phyloP scores from a whole-genome alignment of 2,329 filamentous ascomycete genomes.

The Lachnellula cervina region DNA sequence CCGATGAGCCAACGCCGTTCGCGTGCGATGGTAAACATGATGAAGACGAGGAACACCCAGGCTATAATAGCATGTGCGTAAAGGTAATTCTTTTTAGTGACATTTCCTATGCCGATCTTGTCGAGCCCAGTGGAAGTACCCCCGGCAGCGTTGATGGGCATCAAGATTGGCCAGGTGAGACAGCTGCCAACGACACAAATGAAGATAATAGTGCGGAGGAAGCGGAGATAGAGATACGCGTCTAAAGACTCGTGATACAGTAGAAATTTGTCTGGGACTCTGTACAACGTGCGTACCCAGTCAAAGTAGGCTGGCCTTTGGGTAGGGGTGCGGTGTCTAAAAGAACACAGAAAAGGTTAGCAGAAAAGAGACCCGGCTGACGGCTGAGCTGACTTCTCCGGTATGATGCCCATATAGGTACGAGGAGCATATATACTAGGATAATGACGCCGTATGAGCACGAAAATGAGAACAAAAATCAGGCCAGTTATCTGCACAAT shows the following conservation, averaged over 20 bases:
- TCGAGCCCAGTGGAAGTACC: not conserved
- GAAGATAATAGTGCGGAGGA: not conserved
- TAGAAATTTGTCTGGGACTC: not conserved
- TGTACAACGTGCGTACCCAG: not conserved
- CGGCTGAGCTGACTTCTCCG: not conserved
- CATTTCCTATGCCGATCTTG: not conserved
- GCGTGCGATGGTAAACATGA: not conserved
- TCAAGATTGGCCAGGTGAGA: not conserved
- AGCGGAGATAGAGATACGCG: not conserved
- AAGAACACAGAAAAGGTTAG: not conserved
- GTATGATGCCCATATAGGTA: not conserved
- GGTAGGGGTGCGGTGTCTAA: not conserved
- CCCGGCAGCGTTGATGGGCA: not conserved
- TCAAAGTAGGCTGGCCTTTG: not conserved
- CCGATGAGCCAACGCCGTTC: not conserved
- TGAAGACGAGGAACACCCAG: not conserved
- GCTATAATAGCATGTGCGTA: not conserved
- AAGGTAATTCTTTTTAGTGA: not conserved
- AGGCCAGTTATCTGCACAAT: not conserved
- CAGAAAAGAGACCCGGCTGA: not conserved
- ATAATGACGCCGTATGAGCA: not conserved
- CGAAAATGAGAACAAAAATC: not conserved
- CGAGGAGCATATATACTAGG: not conserved
- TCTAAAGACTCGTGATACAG: not conserved
- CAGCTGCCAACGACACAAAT: not conserved